Base-by-base conservation (phyloP, 495 filamentous ascomycete species). In the Lepidopterella palustris region DNA sequence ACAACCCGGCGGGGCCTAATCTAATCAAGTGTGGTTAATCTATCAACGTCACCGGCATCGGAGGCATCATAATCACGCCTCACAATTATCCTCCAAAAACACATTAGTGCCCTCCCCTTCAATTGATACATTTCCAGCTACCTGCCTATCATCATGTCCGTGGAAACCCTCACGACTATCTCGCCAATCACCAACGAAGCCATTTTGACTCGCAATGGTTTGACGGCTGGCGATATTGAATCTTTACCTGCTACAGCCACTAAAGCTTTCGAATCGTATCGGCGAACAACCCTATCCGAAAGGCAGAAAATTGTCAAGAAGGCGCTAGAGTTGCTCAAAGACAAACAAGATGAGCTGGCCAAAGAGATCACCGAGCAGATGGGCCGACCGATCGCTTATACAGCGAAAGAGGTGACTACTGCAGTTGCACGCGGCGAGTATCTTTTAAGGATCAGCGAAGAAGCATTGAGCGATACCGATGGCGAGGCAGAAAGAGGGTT, bases 301-400 rank as follows among this genome's bases (percentile, higher is more conserved):
- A 82, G 92, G 25, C 84, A 95, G 67, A 78, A 79, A 47, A 89
- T 95, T 57, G 84, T 96, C 62, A 80, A 78, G 61, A 87, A 85
- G 63, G 90, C 91, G 0, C 71, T 96, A 13, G 73, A 82, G 45
- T 70, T 90, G 8, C 77, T 96, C 27, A 73, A 73, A 4, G 77
- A 84, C 40, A 84, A 81, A 64, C 78, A 89, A 65, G 87, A 96
- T 86, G 86, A 84, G 24, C 74, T 97, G n/a, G 89, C 84, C 3
- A 79, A 77, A 57, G 91, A 95, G 69, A 72, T 97, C 35, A 95
- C 90, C 0, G 86, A 92, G 74, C 90, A 97, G 75, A 96, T 97
- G 92, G 92, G 92, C 53, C 80, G 92, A 15, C 92, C 92, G 18
- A 93, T 95, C 55, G 82, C 86, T 11, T 96, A 93, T 68, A 87